Percentiles rank a stretch among this genome's conserved stretches.
Conservation (phyloP, 352 stramenopile species). For the Phytophthora hibernalis region DNA sequence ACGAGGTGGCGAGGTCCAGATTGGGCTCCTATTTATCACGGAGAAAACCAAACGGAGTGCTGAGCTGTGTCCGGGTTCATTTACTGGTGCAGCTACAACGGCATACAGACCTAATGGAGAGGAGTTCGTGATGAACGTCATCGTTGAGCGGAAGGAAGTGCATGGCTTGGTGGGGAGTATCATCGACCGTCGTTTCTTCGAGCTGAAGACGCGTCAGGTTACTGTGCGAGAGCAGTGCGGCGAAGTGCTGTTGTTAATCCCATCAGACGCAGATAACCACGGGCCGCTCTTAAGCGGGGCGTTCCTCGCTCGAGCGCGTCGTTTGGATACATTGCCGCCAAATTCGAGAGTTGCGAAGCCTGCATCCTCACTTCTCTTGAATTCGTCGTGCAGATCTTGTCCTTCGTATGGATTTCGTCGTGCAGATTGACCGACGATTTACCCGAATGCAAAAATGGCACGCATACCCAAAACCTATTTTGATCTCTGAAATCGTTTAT, state of each 20-base stretch:
- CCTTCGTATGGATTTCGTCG: no score
- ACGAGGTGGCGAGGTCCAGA: no score
- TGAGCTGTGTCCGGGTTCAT: no score
- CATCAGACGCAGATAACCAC: constrained; percentile 76
- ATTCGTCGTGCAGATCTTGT: no score
- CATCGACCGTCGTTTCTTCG: constrained; percentile 79
- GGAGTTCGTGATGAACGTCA: constrained; percentile 85
- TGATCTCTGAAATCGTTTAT: no score
- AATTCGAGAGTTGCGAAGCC: constrained; percentile 1
- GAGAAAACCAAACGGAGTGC: no score
- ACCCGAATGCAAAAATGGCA: no score
- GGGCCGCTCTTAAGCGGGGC: constrained; percentile 73
- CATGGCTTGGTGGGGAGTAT: constrained; percentile 83
- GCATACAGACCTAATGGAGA: no score
- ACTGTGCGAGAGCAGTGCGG: constrained; percentile 54
- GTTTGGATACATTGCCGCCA: constrained; percentile 63
- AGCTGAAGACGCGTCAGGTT: constrained; percentile 77
- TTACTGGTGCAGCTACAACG: no score
- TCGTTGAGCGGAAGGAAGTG: constrained; percentile 87
- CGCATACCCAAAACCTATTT: no score
- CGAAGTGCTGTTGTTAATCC: constrained; percentile 83
- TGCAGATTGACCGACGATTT: no score
- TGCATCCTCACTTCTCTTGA: constrained; percentile 25
- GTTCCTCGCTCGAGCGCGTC: constrained; percentile 65
- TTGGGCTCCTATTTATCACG: no score